Evolutionary conservation across 2,329 filamentous ascomycete genomes (phyloP).

Genomic region (Colletotrichum lindemuthianum): DNA sequence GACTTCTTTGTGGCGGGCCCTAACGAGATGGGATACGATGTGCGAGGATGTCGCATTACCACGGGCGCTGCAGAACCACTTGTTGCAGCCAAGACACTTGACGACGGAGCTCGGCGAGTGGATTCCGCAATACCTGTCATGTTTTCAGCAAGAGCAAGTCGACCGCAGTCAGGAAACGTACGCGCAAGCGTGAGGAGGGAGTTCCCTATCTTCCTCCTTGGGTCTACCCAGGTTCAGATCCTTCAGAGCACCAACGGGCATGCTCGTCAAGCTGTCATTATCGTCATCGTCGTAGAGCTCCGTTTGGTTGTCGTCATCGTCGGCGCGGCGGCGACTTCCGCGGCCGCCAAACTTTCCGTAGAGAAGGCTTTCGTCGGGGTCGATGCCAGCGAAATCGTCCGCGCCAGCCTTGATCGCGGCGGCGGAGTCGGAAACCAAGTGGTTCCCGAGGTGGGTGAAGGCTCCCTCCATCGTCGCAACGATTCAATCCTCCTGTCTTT

Average conservation of each 20-base stretch:
- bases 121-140: constrained; percentile 87
- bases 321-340: constrained; percentile 74
- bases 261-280: constrained; percentile 78
- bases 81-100: constrained; percentile 94
- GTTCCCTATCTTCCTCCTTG: constrained; percentile 85
- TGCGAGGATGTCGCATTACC: constrained; percentile 97
- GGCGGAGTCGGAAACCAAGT: constrained; percentile 84
- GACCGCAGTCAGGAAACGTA: constrained; percentile 61
- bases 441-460: constrained; percentile 88
- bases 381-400: constrained; percentile 76
- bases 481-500: constrained; percentile 23
- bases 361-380: constrained; percentile 83
- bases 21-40: constrained; percentile 97
- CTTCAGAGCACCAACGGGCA: constrained; percentile 79
- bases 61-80: constrained; percentile 98
- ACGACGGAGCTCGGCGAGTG: constrained; percentile 96
- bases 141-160: neutral
- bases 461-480: constrained; percentile 78
- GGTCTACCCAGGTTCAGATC: constrained; percentile 65
- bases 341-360: constrained; percentile 74
- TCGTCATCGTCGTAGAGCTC: constrained; percentile 88
- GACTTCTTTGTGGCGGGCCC: constrained; percentile 97
- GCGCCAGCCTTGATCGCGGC: constrained; percentile 88
- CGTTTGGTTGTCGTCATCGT: constrained; percentile 90
- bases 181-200: constrained; percentile 95